These are phyloP conservation scores for Gossypium schwendimanii DNA, from an alignment of 441 rosid species.

Conservation along the genomic window DNA sequence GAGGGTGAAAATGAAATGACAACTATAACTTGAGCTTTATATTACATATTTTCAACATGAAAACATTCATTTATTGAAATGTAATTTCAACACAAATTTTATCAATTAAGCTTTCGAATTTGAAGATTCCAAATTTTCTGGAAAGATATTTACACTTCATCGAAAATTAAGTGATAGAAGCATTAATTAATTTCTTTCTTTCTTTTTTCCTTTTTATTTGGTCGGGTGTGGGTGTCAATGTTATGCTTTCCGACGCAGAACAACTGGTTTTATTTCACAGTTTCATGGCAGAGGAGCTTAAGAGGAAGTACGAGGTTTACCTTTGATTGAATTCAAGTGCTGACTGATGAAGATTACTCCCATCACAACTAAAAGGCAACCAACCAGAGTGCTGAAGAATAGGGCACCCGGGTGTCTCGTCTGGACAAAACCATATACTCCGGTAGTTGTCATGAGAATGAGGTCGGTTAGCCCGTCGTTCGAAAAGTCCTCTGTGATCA, in stretches of 20 bases:
- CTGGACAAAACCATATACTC: constrained; percentile 88
- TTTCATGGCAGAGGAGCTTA: constrained; percentile 28
- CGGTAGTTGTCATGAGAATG: constrained; percentile 78
- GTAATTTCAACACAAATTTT: background rate
- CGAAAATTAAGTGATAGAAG: background rate
- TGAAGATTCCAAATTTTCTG: background rate
- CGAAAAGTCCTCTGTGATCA: constrained; percentile 78
- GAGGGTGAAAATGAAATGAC: background rate
- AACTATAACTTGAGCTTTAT: background rate
- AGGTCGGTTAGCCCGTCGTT: constrained; percentile 85
- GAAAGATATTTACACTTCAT: background rate
- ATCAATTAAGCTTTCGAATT: background rate
- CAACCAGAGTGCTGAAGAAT: constrained; percentile 95
- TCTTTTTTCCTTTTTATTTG: background rate
- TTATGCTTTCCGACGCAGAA: background rate
- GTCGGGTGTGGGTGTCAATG: background rate
- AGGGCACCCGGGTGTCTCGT: constrained; percentile 96
- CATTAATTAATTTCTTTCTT: background rate
- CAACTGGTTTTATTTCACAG: background rate
- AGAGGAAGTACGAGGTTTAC: constrained; percentile 67
- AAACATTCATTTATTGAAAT: background rate
- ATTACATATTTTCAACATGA: background rate
- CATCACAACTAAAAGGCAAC: constrained; percentile 87
- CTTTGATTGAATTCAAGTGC: constrained; percentile 73
- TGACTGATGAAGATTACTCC: constrained; percentile 81